Evolutionary conservation across 2,329 filamentous ascomycete species (phyloP).

Genomic region (Aspergillus sp.): DNA sequence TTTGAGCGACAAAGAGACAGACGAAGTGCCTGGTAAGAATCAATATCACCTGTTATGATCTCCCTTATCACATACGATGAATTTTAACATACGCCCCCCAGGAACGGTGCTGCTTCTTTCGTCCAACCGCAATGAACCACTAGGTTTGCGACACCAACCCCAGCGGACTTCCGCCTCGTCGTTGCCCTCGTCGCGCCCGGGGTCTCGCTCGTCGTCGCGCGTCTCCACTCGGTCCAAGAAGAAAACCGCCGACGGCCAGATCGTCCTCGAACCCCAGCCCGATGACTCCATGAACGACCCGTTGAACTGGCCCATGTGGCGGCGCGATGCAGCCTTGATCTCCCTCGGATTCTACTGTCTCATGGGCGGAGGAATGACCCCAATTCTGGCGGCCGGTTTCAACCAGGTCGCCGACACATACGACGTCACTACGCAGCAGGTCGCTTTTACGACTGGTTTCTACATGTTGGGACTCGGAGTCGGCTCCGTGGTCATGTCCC

Average conservation of each 20-base stretch:
- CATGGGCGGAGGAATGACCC: slow-evolving; percentile 89
- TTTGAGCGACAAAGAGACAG: slow-evolving; percentile 73
- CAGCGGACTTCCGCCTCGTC: slow-evolving; percentile 58
- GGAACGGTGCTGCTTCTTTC: slow-evolving; percentile 63
- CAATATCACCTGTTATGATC: not conserved
- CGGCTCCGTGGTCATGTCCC: slow-evolving; percentile 79
- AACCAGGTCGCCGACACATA: slow-evolving; percentile 70
- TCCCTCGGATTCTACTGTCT: slow-evolving; percentile 90
- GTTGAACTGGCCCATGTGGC: slow-evolving; percentile 83
- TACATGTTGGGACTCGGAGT: slow-evolving; percentile 93
- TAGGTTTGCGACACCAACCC: slow-evolving; percentile 63
- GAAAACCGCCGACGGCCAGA: slow-evolving; percentile 74
- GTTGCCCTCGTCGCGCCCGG: slow-evolving; percentile 45
- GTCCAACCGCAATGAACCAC: slow-evolving; percentile 60
- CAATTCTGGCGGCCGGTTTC: slow-evolving; percentile 86
- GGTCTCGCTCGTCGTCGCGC: slow-evolving; percentile 40
- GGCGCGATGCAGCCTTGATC: slow-evolving; percentile 74
- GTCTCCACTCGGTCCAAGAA: slow-evolving; percentile 55
- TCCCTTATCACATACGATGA: slow-evolving; percentile 3
- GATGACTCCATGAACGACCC: slow-evolving; percentile 90
- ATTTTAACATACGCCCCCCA: slow-evolving; percentile 22
- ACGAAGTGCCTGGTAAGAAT: slow-evolving; percentile 77
- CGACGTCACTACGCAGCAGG: slow-evolving; percentile 65
- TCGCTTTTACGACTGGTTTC: slow-evolving; percentile 83
- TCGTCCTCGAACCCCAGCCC: slow-evolving; percentile 88